Evolutionary conservation across 176 grass and related monocot genomes (phyloP).

Genomic region (Carex littledalei): DNA sequence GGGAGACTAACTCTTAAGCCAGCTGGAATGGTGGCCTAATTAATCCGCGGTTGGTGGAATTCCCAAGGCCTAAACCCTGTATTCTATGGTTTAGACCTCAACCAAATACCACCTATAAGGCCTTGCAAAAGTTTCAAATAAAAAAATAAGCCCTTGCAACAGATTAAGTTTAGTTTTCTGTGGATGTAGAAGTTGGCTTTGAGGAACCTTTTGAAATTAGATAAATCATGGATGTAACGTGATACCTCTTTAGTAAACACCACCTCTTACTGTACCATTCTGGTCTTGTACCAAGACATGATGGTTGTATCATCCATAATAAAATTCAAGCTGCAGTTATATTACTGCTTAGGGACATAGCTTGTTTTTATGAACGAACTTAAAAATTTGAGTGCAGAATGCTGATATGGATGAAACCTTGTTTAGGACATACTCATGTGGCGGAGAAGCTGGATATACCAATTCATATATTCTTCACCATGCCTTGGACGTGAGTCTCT

Average conservation of each 20-base stretch:
- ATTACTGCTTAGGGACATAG: neutral
- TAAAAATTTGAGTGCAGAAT: conserved; percentile 5
- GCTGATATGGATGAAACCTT: conserved; percentile 43
- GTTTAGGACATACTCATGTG: conserved; percentile 87
- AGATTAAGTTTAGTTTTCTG: neutral
- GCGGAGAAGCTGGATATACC: conserved; percentile 84
- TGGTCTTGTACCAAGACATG: neutral
- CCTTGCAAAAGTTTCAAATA: neutral
- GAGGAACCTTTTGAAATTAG: neutral
- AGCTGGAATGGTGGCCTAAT: too few species aligned
- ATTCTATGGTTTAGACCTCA: too few species aligned
- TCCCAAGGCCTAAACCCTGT: too few species aligned
- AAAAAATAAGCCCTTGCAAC: neutral
- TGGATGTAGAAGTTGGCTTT: neutral
- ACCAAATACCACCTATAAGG: too few species aligned
- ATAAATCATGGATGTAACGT: neutral
- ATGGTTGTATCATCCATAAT: neutral
- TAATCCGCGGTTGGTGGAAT: too few species aligned
- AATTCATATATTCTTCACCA: conserved; percentile 99
- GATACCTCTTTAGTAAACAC: neutral
- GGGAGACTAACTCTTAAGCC: too few species aligned
- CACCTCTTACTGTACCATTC: neutral
- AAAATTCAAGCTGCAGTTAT: neutral
- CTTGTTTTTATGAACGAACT: conserved; percentile 12
- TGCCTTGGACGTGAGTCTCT: conserved; percentile 96